Base-by-base conservation (phyloP, 176 grass and related monocot species). In the Musa schizocarpa region DNA sequence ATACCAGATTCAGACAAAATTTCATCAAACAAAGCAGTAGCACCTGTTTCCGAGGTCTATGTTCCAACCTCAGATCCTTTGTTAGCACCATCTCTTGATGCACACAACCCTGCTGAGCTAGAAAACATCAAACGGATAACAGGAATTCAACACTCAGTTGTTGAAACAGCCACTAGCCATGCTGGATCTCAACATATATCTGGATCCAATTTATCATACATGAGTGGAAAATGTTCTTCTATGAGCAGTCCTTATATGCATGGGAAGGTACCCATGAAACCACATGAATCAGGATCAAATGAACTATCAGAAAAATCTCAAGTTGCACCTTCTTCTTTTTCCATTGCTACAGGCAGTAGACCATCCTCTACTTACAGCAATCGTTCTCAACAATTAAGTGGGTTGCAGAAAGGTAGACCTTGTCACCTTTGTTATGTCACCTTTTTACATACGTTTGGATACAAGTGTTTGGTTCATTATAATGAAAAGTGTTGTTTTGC, bases 361-460 rank as follows among this genome's bases (percentile, higher is more conserved):
- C 19, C 57, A 23, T 63, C 74, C 6, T 76, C 74, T 77, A 85
- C 85, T 68, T 86, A 90, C 83, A 88, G 68, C 81, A 95, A 58
- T 68, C 83, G 58, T 13, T 82, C 81, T 68, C 85, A 89, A 29
- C 83, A 80, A 54, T 53, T 81, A 53, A 86, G 68, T 66, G 81
- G 85, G 73, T 55, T 48, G 0, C 92, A 88, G 54, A 90, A 83
- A 95, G 88, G 88, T 95, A 86, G 19, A 29, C 68, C 20, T 54
- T 50, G 25, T 4, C 63, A 79, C 34, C 11, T 75, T 21, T 76
- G 43, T 49, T 21, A 61, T 34, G 13, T 73, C 19, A 63, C 43
- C 23, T 69, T 21, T 68, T 50, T 77, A 22, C 19, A 43, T 79
- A 24, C 50, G 67, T 22, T 59, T 7, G 22, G 14, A 43, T 43